These are phyloP conservation scores for Eruca vesicaria DNA, from an alignment of 441 rosid genomes.

Conservation along the genomic window DNA sequence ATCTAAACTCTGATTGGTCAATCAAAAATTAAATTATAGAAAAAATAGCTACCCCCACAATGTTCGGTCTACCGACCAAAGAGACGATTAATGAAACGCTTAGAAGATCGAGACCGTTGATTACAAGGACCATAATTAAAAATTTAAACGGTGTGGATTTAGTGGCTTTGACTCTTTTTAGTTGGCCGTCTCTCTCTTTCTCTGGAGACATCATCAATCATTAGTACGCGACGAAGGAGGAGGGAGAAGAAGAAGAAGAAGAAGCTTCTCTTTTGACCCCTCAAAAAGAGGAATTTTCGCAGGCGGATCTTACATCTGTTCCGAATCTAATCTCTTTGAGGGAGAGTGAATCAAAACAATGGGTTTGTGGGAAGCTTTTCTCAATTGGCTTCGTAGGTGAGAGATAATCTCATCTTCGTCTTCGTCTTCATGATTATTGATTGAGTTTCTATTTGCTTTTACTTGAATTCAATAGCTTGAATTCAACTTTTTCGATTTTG, in stretches of 20 bases:
- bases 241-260: background rate
- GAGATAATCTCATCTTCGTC: background rate
- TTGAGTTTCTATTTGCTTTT: background rate
- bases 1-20: too few relatives aligned
- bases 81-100: background rate
- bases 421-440: too few relatives aligned
- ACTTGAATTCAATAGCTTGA: background rate
- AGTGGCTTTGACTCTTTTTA: slow-evolving; percentile 17
- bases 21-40: too few relatives aligned
- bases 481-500: background rate
- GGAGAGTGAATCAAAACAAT: slow-evolving; percentile 25
- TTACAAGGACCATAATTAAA: background rate
- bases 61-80: background rate
- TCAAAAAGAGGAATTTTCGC: background rate
- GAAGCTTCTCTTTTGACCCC: slow-evolving; percentile 3
- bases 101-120: background rate
- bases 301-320: background rate
- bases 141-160: background rate
- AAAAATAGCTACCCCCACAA: background rate
- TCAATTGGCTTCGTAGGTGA: slow-evolving; percentile 69
- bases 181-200: background rate
- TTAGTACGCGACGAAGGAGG: slow-evolving; percentile 3
- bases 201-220: background rate
- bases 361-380: slow-evolving; percentile 67
- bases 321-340: background rate